Base-by-base conservation (phyloP, 345 rosid species). In the Theobroma cacao region DNA sequence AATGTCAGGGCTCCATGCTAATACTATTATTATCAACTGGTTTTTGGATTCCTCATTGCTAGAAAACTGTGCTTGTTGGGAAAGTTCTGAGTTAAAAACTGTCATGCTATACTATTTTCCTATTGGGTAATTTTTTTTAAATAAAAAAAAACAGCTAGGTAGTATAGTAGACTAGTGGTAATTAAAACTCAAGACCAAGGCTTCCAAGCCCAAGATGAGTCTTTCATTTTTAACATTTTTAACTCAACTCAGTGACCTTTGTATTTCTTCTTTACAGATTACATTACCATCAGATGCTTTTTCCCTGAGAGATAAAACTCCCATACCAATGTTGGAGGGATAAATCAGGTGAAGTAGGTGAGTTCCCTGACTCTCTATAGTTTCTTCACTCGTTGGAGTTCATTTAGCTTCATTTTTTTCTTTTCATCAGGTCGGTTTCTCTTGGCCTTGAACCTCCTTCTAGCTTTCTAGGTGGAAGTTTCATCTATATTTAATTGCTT, bases 301-400 rank as follows among this genome's bases (percentile, higher is more conserved):
- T 64, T 53, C 53, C 20, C 55, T 58, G 80, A 72, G 72, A 74
- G 77, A 82, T 11, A 40, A 5, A 67, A 55, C 77, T 52, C 65
- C 56, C 77, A 72, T 77, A 81, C 77, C 80, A 83, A 79, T 81
- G 83, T 75, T 61, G 72, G 68, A 63, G 78, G 53, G 77, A 78
- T 43, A 72, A 72, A 84, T 72, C 75, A 59, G 82, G 73, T 34
- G 69, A 66, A 81, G 86, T 85, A 84, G 85, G 86, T 82, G 75
- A 60, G 86, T 80, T 66, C 30, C 59, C 61, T 72, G 22, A 30
- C 76, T 22, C 75, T 79, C 82, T 74, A n/a, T 69, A 13, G 52
- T 59, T 52, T 8, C 9, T 62, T 45, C 18, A 47, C 36, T 58
- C 14, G 56, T 28, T 53, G 61, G 61, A 58, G 70, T 61, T 78